Percentiles rank a stretch among this genome's conserved stretches.
Evolutionary conservation across 805 yeast species (phyloP).

Genomic region (Candida suzukii): DNA sequence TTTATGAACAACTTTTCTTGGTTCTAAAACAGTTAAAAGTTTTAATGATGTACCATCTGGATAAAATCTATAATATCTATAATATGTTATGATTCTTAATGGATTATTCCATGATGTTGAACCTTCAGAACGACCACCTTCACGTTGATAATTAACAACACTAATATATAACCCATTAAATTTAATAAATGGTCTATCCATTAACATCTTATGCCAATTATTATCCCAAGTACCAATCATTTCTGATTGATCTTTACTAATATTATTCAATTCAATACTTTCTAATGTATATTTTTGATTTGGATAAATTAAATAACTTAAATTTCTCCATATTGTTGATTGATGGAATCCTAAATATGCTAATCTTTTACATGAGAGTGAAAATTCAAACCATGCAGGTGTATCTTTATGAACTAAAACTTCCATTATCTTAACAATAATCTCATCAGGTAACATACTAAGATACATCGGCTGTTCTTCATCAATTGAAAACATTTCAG

Average conservation of each 20-base stretch:
- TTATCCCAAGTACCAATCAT: constrained; percentile 35
- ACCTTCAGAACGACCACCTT: constrained; percentile 68
- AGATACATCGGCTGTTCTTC: constrained; percentile 33
- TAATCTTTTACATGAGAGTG: constrained; percentile 51
- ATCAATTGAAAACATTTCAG: constrained; percentile 20
- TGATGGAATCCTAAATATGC: constrained; percentile 52
- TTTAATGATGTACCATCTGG: constrained; percentile 71
- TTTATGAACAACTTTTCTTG: constrained; percentile 54
- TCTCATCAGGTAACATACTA: constrained; percentile 48
- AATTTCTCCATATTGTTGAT: constrained; percentile 40
- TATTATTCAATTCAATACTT: constrained; percentile 28
- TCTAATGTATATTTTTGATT: constrained; percentile 45
- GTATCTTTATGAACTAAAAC: constrained; percentile 41
- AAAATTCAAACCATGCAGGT: constrained; percentile 58
- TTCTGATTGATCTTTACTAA: constrained; percentile 23
- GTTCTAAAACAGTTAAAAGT: constrained; percentile 67
- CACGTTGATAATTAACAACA: constrained; percentile 75
- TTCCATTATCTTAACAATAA: constrained; percentile 44
- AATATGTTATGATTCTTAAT: constrained; percentile 78
- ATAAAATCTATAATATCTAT: constrained; percentile 75
- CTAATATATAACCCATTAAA: constrained; percentile 82
- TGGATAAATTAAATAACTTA: constrained; percentile 47
- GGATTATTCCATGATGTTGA: constrained; percentile 68
- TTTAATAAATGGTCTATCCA: constrained; percentile 68
- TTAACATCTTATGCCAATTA: constrained; percentile 45